Evolutionary conservation across 768 basidiomycete genomes (phyloP).

Genomic region (Lentinula sp.): DNA sequence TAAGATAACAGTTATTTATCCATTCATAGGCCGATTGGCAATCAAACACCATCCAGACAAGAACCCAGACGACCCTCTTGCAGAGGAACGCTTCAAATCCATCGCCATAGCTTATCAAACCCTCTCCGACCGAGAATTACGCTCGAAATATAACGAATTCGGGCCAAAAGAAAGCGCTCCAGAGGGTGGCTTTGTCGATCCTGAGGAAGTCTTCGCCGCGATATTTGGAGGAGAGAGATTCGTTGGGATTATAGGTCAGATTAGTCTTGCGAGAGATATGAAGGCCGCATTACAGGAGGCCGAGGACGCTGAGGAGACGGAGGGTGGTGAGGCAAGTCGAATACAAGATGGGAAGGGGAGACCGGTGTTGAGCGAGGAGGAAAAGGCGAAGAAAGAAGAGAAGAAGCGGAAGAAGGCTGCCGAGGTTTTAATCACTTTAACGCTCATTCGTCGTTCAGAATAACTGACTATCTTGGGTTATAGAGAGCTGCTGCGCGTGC

Average conservation of each 20-base stretch:
- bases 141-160: constrained; percentile 89
- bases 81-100: constrained; percentile 85
- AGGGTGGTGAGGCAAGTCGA: constrained; percentile 24
- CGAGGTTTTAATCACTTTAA: constrained; percentile 44
- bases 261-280: constrained; percentile 87
- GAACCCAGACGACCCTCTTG: constrained; percentile 79
- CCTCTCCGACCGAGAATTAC: constrained; percentile 67
- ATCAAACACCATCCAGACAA: constrained; percentile 94
- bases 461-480: background rate
- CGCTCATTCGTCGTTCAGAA: background rate
- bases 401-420: constrained; percentile 58
- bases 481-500: constrained; percentile 79
- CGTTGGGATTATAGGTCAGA: constrained; percentile 81
- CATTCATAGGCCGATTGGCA: constrained; percentile 59
- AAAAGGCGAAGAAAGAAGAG: constrained; percentile 69
- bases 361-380: constrained; percentile 58
- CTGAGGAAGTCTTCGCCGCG: constrained; percentile 73
- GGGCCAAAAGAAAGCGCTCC: constrained; percentile 75
- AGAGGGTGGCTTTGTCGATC: constrained; percentile 85
- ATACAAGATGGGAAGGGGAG: constrained; percentile 46
- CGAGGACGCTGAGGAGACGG: constrained; percentile 54
- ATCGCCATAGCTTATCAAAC: constrained; percentile 90
- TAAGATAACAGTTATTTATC: background rate
- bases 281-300: constrained; percentile 88
- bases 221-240: constrained; percentile 90